Percentiles rank a stretch among this genome's conserved stretches.
Conservation (phyloP, 805 yeast genomes). For the Ogataea kodamae region DNA sequence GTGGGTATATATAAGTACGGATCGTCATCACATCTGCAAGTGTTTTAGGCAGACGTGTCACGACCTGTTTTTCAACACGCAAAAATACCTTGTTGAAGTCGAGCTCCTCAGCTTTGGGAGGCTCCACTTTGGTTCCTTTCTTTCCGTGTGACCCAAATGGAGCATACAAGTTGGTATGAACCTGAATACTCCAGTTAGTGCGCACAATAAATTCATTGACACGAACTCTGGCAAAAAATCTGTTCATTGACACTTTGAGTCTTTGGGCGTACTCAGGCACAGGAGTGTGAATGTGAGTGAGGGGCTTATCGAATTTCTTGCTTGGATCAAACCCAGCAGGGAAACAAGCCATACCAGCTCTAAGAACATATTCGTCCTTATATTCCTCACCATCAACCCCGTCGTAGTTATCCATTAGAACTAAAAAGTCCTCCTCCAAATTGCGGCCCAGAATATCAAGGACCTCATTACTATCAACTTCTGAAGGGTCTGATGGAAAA, state of each 20-base stretch:
- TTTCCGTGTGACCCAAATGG: constrained; percentile 42
- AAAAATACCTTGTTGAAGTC: constrained; percentile 49
- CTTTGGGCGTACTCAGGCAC: constrained; percentile 64
- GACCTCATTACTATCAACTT: constrained; percentile 14
- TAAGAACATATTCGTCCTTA: constrained; percentile 53
- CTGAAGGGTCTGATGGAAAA: constrained; percentile 32
- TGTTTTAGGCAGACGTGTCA: constrained; percentile 49
- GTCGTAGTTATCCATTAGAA: constrained; percentile 42
- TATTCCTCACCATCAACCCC: constrained; percentile 24
- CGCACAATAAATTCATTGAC: constrained; percentile 57
- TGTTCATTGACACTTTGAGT: constrained; percentile 60
- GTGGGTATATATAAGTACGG: constrained; percentile 56
- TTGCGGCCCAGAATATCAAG: constrained; percentile 23
- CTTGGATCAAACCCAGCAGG: constrained; percentile 75
- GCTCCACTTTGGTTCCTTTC: constrained; percentile 33
- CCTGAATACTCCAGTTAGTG: constrained; percentile 68
- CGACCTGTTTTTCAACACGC: constrained; percentile 58
- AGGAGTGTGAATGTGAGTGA: constrained; percentile 63
- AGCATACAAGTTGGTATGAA: constrained; percentile 49
- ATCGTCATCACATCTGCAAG: constrained; percentile 48
- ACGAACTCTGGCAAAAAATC: constrained; percentile 55
- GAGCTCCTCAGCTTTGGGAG: constrained; percentile 33
- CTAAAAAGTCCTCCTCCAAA: constrained; percentile 62
- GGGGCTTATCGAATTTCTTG: constrained; percentile 46
- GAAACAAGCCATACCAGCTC: constrained; percentile 57